A percentile compares a stretch with the other conserved stretches of the same genome.
These are phyloP conservation scores for Fusarium transvaalense DNA, from an alignment of 2,329 filamentous ascomycete genomes.

Conservation along the genomic window DNA sequence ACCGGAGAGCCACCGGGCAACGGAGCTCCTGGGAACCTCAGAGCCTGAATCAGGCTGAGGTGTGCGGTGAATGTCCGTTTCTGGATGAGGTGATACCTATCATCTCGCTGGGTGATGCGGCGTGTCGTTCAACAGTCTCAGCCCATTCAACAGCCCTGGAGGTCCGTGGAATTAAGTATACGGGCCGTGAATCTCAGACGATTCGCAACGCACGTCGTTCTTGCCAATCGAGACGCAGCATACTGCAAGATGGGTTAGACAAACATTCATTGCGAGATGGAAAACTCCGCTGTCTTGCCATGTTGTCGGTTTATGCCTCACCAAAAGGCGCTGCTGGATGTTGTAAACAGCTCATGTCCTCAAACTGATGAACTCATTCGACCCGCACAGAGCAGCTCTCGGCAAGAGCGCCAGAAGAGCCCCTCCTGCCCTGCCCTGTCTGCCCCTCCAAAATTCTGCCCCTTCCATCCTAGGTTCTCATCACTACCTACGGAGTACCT, in stretches of 20 bases:
- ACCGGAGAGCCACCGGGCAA: constrained; percentile 44
- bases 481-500: background rate
- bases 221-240: constrained; percentile 44
- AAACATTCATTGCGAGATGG: constrained; percentile 28
- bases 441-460: constrained; percentile 34
- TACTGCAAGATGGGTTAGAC: constrained; percentile 40
- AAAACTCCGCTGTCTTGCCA: constrained; percentile 39
- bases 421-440: constrained; percentile 34
- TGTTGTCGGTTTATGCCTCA: constrained; percentile 41
- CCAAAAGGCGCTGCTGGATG: constrained; percentile 41
- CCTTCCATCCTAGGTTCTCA: constrained; percentile 11
- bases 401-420: constrained; percentile 36
- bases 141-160: constrained; percentile 35
- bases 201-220: constrained; percentile 19
- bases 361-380: constrained; percentile 43
- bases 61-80: constrained; percentile 43
- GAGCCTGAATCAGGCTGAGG: constrained; percentile 39
- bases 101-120: constrained; percentile 36
- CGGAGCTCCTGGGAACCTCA: constrained; percentile 26
- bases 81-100: constrained; percentile 29
- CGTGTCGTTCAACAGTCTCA: constrained; percentile 40
- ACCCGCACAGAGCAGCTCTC: constrained; percentile 38
- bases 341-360: constrained; percentile 44
- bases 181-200: constrained; percentile 27
- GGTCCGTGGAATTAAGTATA: constrained; percentile 20